phyloP scores from a whole-genome alignment of 1,284 basidiomycete species.

The Sanguinoderma infundibulare region DNA sequence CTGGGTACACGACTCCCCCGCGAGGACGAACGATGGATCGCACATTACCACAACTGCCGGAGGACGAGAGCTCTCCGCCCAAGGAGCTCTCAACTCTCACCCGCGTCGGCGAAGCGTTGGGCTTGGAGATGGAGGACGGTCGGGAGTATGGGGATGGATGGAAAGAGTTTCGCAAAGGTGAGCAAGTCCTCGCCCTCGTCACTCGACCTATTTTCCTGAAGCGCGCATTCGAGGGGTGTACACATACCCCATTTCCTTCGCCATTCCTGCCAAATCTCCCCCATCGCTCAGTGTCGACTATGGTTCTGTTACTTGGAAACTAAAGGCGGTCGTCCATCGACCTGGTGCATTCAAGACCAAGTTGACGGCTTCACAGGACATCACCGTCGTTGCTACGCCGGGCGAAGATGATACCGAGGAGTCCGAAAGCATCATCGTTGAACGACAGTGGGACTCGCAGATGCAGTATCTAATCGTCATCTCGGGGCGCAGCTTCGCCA shows the following conservation, averaged over 20 bases:
- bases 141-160: slow-evolving; percentile 66
- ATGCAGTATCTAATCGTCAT: slow-evolving; percentile 86
- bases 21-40: slow-evolving; percentile 27
- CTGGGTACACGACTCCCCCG: slow-evolving; percentile 31
- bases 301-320: slow-evolving; percentile 80
- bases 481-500: slow-evolving; percentile 80
- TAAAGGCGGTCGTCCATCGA: slow-evolving; percentile 85
- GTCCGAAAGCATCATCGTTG: slow-evolving; percentile 83
- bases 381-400: slow-evolving; percentile 80
- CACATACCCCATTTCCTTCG: slow-evolving; percentile 92
- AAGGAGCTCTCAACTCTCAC: slow-evolving; percentile 29
- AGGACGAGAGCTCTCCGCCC: slow-evolving; percentile 25
- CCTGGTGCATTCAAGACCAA: slow-evolving; percentile 84
- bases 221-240: slow-evolving; percentile 70
- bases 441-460: slow-evolving; percentile 92
- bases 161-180: slow-evolving; percentile 92
- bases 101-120: slow-evolving; percentile 43
- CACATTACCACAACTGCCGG: slow-evolving; percentile 24
- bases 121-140: slow-evolving; percentile 48
- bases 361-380: slow-evolving; percentile 72
- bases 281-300: slow-evolving; percentile 82
- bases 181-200: slow-evolving; percentile 22
- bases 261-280: slow-evolving; percentile 81
- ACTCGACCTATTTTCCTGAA: not conserved
- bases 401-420: slow-evolving; percentile 83